Evolutionary conservation across 2,329 filamentous ascomycete species (phyloP), one percentile per base, ranked within the genome.

Genomic region (Apiospora arundinis): DNA sequence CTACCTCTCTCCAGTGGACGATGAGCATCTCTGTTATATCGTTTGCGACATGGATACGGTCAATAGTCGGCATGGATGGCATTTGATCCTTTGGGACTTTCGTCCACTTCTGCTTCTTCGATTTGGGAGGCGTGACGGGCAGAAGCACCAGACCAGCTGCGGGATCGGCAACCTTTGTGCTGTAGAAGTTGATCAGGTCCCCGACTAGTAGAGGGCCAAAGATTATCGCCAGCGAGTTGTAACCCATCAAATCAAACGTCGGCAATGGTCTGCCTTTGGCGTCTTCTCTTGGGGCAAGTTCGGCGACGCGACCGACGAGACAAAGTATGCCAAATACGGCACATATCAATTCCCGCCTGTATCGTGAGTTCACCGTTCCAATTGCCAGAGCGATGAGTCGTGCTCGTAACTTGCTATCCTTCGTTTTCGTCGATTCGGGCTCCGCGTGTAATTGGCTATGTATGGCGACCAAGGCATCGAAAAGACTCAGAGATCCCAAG

Each of bases 381-480:
- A 93, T 85, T 9, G 90, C 90, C 45, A 92, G 81, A 1, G 91
- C 90, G 73, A 92, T 91, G 4, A 93, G 83, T n/a, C 89, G 85
- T 9, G 90, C 90, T n/a, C 88, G 85, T 18, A 91, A 80, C 73
- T 86, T 89, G 46, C 82, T 87, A 72, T 88, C 84, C 74, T 88
- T 89, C 0, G 87, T 88, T 70, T 83, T 81, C 66, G 84, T 84
- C 68, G 85, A 80, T 72, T 90, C 88, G 0, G 86, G 83, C 60
- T 87, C 85, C 0, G 83, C 82, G 70, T 85, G 82, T 14, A 91
- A 79, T 71, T 90, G 87, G 23, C 84, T 87, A 71, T 90, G 85
- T 21, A 92, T 89, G 14, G 87, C 87, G 12, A 92, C 86, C 16
- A 93, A 78, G 0, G 89, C 86, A 72, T 92, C 89, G 70, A 92